Percentiles rank a stretch among this genome's conserved stretches.
Conservation (phyloP, 2,329 filamentous ascomycete genomes). For the Hymenoscyphus infarciens region DNA sequence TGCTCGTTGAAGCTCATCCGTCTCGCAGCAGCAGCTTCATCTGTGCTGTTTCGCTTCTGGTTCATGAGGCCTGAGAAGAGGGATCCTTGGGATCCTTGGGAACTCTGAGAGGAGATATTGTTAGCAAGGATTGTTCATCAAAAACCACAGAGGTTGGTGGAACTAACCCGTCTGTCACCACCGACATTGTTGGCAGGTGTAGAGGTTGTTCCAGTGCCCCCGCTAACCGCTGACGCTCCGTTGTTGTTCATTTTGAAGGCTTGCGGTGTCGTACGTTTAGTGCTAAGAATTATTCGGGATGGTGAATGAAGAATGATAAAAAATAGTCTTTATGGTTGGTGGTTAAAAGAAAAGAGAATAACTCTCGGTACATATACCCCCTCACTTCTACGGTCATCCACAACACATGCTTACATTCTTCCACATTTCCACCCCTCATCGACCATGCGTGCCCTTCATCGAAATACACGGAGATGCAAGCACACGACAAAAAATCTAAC, state of each 20-base stretch:
- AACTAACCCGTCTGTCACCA: constrained; percentile 25
- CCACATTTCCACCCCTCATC: not conserved
- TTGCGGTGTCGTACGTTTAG: not conserved
- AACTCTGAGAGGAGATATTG: not conserved
- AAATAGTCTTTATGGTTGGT: not conserved
- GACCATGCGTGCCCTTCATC: not conserved
- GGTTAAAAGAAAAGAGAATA: not conserved
- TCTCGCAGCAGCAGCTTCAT: constrained; percentile 37
- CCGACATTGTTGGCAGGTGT: constrained; percentile 30
- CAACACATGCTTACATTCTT: not conserved
- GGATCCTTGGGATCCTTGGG: constrained; percentile 18
- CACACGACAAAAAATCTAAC: not conserved
- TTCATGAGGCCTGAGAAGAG: constrained; percentile 39
- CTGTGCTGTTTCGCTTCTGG: constrained; percentile 42
- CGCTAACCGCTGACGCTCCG: constrained; percentile 22
- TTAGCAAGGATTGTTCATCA: not conserved
- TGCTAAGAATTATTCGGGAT: too few species aligned
- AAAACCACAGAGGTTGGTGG: not conserved
- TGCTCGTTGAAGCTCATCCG: constrained; percentile 45
- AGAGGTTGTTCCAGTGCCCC: constrained; percentile 20
- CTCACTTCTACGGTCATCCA: not conserved
- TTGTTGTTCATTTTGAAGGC: constrained; percentile 6
- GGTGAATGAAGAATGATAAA: not conserved
- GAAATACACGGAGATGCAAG: not conserved
- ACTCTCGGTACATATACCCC: not conserved